A percentile compares a stretch with the other conserved stretches of the same genome.
phyloP scores from a whole-genome alignment of 805 yeast genomes.

The Zygosaccharomyces bailii region DNA sequence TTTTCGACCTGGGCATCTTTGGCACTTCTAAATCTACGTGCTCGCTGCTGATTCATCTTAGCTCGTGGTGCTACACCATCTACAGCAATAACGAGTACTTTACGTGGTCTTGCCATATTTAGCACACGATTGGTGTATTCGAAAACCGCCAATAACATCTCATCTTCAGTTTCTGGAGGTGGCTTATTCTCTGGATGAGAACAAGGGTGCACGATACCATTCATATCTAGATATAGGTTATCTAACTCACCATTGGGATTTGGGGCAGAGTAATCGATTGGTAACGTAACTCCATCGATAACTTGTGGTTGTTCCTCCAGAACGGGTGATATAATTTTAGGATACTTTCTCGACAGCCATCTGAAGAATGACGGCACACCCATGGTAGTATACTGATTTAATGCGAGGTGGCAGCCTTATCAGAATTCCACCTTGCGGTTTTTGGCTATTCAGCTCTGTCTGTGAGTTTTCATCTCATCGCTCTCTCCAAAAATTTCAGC shows the following conservation, averaged over 20 bases:
- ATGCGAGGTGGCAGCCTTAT: background rate
- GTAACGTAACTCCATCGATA: conserved; percentile 60
- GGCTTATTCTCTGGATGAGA: conserved; percentile 97
- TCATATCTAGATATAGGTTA: conserved; percentile 93
- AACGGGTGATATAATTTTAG: conserved; percentile 90
- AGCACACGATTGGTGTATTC: conserved; percentile 88
- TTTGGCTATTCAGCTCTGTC: background rate
- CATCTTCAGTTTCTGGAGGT: conserved; percentile 94
- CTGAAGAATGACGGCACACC: conserved; percentile 98
- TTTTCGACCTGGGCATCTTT: conserved; percentile 80
- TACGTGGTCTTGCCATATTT: conserved; percentile 92
- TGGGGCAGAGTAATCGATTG: conserved; percentile 64
- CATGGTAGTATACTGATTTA: conserved; percentile 40
- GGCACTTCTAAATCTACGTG: conserved; percentile 89
- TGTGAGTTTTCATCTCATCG: conserved; percentile 4
- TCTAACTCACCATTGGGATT: conserved; percentile 97
- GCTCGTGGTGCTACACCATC: conserved; percentile 99
- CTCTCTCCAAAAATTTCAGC: conserved; percentile 4
- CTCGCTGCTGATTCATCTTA: conserved; percentile 94
- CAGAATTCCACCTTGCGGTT: background rate
- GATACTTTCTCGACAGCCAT: conserved; percentile 91
- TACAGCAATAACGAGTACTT: conserved; percentile 89
- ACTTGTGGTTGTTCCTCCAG: conserved; percentile 62
- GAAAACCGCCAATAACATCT: conserved; percentile 92
- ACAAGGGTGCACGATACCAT: conserved; percentile 98